Percentiles rank a stretch among this genome's conserved stretches.
Conservation (phyloP, 2,329 filamentous ascomycete species). For the Leptodontidium sp. region DNA sequence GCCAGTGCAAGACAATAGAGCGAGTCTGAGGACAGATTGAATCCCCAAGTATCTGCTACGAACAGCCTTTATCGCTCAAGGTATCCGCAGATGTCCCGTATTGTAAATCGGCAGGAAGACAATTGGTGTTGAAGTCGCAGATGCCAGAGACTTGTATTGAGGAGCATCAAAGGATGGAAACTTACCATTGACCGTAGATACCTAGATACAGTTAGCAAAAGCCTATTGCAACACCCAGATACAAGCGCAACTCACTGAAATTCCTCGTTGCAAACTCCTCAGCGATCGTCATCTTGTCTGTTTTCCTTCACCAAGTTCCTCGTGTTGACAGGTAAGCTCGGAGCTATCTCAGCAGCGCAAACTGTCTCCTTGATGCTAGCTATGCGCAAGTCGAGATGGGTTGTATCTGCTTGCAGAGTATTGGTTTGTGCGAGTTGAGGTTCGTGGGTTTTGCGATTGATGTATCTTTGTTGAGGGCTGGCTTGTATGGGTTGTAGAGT, state of each 20-base stretch:
- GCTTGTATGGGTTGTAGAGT: background rate
- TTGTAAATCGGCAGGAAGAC: background rate
- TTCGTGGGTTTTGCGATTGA: background rate
- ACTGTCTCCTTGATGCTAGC: background rate
- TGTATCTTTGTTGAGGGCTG: background rate
- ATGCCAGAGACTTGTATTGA: background rate
- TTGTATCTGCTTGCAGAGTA: background rate
- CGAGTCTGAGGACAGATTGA: background rate
- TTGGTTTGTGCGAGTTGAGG: background rate
- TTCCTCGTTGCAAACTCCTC: slow-evolving; percentile 78
- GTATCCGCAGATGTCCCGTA: background rate
- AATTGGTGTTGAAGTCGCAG: slow-evolving; percentile 13
- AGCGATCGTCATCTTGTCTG: slow-evolving; percentile 71
- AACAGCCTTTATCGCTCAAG: background rate
- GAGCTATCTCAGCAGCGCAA: slow-evolving; percentile 13
- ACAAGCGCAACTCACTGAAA: slow-evolving; percentile 67
- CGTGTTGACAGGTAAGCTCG: slow-evolving; percentile 23
- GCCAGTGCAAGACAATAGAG: slow-evolving; percentile 22
- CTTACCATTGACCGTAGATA: slow-evolving; percentile 81
- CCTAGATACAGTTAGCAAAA: slow-evolving; percentile 54
- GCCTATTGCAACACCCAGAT: background rate
- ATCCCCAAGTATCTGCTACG: background rate
- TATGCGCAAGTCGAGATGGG: background rate
- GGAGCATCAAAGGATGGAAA: slow-evolving; percentile 32
- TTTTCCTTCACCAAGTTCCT: slow-evolving; percentile 27